Evolutionary conservation across 2,329 filamentous ascomycete species (phyloP).

Genomic region (Fusarium sp.): DNA sequence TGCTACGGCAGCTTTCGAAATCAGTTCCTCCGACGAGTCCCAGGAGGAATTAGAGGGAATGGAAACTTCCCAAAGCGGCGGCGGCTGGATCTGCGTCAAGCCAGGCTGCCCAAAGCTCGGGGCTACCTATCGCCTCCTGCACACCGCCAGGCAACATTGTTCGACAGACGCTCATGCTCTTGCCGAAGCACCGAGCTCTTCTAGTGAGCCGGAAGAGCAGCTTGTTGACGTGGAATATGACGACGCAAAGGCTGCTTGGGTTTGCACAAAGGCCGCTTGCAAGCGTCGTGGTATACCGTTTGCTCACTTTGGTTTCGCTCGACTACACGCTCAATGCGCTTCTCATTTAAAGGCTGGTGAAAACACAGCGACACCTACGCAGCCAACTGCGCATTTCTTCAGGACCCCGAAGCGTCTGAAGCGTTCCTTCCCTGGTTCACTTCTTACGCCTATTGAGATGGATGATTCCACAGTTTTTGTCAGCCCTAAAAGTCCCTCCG

Average conservation of each 20-base stretch:
- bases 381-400: not conserved
- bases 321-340: not conserved
- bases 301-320: not conserved
- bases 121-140: not conserved
- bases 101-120: not conserved
- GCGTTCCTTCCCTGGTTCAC: not conserved
- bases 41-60: conserved; percentile 9
- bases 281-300: not conserved
- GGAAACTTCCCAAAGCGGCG: not conserved
- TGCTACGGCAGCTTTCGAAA: conserved; percentile 1
- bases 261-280: conserved; percentile 1
- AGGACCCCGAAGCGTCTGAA: conserved; percentile 5
- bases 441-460: conserved; percentile 21
- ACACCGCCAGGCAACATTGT: not conserved
- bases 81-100: conserved; percentile 6
- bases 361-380: not conserved
- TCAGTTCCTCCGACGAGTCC: conserved; percentile 12
- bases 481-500: conserved; percentile 35
- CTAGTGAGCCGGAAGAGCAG: not conserved
- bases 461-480: not conserved
- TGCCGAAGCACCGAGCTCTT: not conserved
- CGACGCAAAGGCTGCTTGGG: not conserved
- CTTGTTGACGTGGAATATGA: not conserved
- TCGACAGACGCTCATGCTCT: not conserved
- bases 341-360: conserved; percentile 2